Evolutionary conservation across 2,329 filamentous ascomycete genomes (phyloP).

Genomic region (Paraphoma sp.): DNA sequence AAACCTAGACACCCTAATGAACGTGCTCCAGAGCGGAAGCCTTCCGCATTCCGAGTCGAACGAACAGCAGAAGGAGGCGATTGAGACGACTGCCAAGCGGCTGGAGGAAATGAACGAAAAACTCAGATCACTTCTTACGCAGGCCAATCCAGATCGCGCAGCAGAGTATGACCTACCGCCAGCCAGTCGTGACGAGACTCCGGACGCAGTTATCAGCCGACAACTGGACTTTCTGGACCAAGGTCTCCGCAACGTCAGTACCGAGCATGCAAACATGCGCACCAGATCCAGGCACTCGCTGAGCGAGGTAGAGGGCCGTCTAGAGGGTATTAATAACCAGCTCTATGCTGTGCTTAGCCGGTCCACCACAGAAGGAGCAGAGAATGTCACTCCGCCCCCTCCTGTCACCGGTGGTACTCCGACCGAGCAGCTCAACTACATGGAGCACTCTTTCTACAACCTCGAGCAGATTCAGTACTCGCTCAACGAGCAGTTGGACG

Average conservation of each 20-base stretch:
- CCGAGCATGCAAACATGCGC: slow-evolving; percentile 57
- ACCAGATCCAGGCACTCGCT: slow-evolving; percentile 36
- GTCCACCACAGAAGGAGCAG: slow-evolving; percentile 59
- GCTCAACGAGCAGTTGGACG: slow-evolving; percentile 36
- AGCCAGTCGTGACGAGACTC: slow-evolving; percentile 17
- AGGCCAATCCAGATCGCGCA: slow-evolving; percentile 62
- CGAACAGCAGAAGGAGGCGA: slow-evolving; percentile 53
- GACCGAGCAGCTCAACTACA: slow-evolving; percentile 71
- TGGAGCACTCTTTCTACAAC: slow-evolving; percentile 66
- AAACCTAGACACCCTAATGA: slow-evolving; percentile 61
- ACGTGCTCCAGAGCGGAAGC: slow-evolving; percentile 45
- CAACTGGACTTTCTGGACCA: slow-evolving; percentile 77
- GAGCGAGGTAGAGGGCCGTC: slow-evolving; percentile 48
- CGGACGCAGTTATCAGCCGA: slow-evolving; percentile 49
- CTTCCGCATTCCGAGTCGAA: slow-evolving; percentile 35
- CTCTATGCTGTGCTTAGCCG: slow-evolving; percentile 58
- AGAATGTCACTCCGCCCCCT: slow-evolving; percentile 65
- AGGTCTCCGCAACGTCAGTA: slow-evolving; percentile 66
- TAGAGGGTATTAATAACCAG: slow-evolving; percentile 65
- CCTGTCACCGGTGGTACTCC: slow-evolving; percentile 63
- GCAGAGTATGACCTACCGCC: slow-evolving; percentile 41
- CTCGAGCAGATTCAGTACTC: slow-evolving; percentile 44
- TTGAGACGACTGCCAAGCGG: slow-evolving; percentile 69
- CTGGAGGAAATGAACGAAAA: slow-evolving; percentile 72
- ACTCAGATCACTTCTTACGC: slow-evolving; percentile 70